Evolutionary conservation across 345 rosid species (phyloP), one percentile per base, ranked within the genome.

Genomic region (Lepidium didymum): DNA sequence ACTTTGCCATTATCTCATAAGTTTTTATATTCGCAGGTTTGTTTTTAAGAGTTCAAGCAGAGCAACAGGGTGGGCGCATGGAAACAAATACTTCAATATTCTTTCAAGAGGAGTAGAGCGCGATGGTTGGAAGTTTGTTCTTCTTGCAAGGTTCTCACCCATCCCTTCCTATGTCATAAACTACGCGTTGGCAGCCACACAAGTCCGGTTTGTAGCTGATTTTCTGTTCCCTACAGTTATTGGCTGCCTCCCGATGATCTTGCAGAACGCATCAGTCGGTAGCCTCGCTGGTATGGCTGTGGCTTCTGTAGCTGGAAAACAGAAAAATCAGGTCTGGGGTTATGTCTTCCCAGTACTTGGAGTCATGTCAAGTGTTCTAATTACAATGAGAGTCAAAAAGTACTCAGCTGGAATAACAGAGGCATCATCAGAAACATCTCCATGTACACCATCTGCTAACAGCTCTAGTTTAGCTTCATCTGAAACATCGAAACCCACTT

Each of bases 221-320:
- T 93, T 93, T 73, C 84, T 93, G 27, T 85, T 93, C 35, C 97
- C 98, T 0, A 88, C 98, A 0, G 79, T 90, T 36, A 62, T 87
- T 49, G 97, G 98, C 14, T 82, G 95, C 75, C 70, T 90, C 67
- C 98, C 97, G 9, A 88, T 88, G 98, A 93, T 93, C 75, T 78
- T 93, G 64, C 98, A 93, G 82, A 93, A 93, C 76, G 87, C 94
- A 63, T 93, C 98, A 38, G 81, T 93, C 0, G 98, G 96, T 3
- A 90, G 94, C 89, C 96, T 93, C 4, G 97, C 98, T 60, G 91
- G 97, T 77, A 94, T 94, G 47, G 96, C 96, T 14, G 88, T 88
- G 43, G 82, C 96, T 56, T 82, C 96, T 15, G 87, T 85, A 9
- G 83, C 97, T 10, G 84, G 86, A 41, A 46, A 86, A 25, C 53